A percentile compares a stretch with the other conserved stretches of the same genome.
Evolutionary conservation across 257 asterid species (phyloP).

Genomic region (Solanum rostratum): DNA sequence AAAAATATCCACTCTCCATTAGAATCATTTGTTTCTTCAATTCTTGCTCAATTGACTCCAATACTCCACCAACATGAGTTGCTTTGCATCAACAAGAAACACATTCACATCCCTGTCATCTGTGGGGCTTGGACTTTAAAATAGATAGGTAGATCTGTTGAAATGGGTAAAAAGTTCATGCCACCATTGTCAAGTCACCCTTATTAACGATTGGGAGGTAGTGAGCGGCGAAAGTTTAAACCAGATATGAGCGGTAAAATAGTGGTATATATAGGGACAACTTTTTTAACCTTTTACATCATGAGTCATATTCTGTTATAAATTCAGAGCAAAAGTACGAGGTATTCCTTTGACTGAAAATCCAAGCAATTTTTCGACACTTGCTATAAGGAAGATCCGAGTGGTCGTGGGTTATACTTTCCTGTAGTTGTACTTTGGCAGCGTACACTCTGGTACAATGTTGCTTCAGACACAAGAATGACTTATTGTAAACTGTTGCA

Average conservation of each 20-base stretch:
- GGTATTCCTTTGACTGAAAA: neutral
- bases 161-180: no score
- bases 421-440: neutral
- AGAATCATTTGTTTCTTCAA: no score
- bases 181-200: no score
- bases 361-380: neutral
- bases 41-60: no score
- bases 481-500: neutral
- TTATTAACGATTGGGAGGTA: neutral
- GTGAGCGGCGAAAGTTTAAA: neutral
- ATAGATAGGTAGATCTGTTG: no score
- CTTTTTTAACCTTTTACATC: neutral
- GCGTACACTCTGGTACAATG: neutral
- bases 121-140: no score
- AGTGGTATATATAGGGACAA: neutral
- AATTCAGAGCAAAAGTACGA: neutral
- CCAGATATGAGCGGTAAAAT: neutral
- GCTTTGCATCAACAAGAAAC: no score
- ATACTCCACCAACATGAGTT: no score
- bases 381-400: neutral
- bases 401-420: neutral
- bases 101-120: no score
- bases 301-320: neutral
- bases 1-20: no score
- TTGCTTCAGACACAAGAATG: neutral